These are phyloP conservation scores for Pythium aphanidermatum DNA, from an alignment of 352 stramenopile species.

Conservation along the genomic window DNA sequence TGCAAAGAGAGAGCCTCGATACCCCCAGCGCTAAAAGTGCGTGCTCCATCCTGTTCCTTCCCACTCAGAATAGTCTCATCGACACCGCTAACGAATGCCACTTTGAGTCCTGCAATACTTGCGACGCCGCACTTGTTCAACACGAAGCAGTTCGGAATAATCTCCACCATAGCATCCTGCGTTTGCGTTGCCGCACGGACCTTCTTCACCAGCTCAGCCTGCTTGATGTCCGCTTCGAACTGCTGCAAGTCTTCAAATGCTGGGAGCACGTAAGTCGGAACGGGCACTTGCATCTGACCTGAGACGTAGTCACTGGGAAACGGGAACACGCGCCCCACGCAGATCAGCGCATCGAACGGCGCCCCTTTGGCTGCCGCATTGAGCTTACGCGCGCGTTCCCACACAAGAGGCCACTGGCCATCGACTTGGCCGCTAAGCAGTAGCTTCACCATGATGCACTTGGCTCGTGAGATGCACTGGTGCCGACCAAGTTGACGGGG, in stretches of 20 bases:
- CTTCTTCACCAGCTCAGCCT: constrained; percentile 30
- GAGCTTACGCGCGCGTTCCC: constrained; percentile 65
- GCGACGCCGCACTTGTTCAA: constrained; percentile 37
- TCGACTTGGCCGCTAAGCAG: constrained; percentile 66
- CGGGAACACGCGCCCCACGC: constrained; percentile 47
- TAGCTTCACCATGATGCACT: constrained; percentile 55
- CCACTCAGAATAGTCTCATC: background rate
- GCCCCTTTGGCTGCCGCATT: constrained; percentile 45
- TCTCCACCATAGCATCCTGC: constrained; percentile 21
- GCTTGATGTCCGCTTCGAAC: constrained; percentile 25
- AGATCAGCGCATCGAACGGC: constrained; percentile 58
- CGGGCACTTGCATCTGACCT: constrained; percentile 27
- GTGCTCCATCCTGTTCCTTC: background rate
- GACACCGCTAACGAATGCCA: constrained; percentile 21
- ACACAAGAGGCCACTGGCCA: constrained; percentile 54
- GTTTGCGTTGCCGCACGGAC: constrained; percentile 15
- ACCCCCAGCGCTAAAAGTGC: background rate
- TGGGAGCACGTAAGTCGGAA: constrained; percentile 60
- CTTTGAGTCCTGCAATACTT: constrained; percentile 19
- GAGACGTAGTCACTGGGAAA: constrained; percentile 41
- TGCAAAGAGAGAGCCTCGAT: constrained; percentile 19
- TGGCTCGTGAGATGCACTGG: background rate
- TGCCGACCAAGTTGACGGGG: background rate
- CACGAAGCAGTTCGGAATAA: constrained; percentile 44
- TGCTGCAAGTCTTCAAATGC: constrained; percentile 22